Base-by-base conservation (phyloP, 345 rosid genomes). In the Fremontodendron californicum region DNA sequence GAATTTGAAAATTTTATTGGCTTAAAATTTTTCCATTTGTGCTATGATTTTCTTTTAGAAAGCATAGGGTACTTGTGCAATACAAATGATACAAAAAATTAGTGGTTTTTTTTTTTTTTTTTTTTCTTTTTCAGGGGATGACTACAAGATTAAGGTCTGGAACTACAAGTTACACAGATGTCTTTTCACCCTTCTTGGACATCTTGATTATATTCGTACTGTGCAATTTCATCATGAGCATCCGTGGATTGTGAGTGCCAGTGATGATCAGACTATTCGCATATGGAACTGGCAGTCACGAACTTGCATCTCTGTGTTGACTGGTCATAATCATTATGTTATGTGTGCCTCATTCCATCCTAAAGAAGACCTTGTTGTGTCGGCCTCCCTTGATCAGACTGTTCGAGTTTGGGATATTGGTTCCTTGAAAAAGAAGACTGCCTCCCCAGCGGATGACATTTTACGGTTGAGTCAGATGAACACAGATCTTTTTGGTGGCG, bases 211-310 rank as follows among this genome's bases (percentile, higher is more conserved):
- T 63, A 92, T 93, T 77, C 97, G 99, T 33, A 96, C 98, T 1
- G 99, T 93, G 71, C 97, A 96, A 81, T 93, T 96, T 77, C 98
- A 96, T 83, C 98, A 93, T 74, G 99, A 96, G 75, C 82, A 90
- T 82, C 98, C 98, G 0, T 96, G 99, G 99, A 96, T 96, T 52
- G 98, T 93, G 75, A 96, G 99, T 83, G 97, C 99, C n/a, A 93
- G 99, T 85, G 97, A 96, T 31, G 99, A 96, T 80, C 99, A 93
- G 84, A 96, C 99, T 73, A 96, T 96, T 58, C 94, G 97, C 82
- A 88, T 96, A 69, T 93, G 99, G 98, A 96, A 96, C 83, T 93
- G 99, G 99, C 99, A 96, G 78, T 93, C 99, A 19, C 91, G 98
- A 27, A 96, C 94, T 55, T 93, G 99, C 81, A 89, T 96, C 46